phyloP scores from a whole-genome alignment of 495 filamentous ascomycete species.

The Aspergillus wentii region DNA sequence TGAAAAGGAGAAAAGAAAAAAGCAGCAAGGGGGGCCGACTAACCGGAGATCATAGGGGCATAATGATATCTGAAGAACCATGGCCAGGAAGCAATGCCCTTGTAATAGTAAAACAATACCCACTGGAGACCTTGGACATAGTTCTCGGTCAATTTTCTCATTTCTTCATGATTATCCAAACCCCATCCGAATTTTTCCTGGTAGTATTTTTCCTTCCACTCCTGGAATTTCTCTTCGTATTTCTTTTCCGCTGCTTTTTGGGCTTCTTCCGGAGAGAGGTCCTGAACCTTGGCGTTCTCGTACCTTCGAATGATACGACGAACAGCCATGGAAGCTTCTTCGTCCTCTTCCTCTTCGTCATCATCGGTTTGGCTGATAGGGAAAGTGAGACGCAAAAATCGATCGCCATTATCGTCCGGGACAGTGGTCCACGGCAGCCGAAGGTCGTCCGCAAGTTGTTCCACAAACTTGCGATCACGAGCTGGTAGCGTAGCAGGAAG shows the following conservation, averaged over 20 bases:
- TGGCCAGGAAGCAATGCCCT: slow-evolving; percentile 94
- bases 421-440: slow-evolving; percentile 78
- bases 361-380: slow-evolving; percentile 53
- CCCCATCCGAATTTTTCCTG: slow-evolving; percentile 84
- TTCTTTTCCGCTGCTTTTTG: slow-evolving; percentile 70
- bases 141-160: slow-evolving; percentile 83
- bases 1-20: too few species aligned
- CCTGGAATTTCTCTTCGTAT: slow-evolving; percentile 80
- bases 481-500: slow-evolving; percentile 72
- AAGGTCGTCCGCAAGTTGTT: slow-evolving; percentile 78
- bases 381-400: slow-evolving; percentile 71
- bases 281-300: slow-evolving; percentile 80
- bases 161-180: slow-evolving; percentile 74
- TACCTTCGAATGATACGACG: slow-evolving; percentile 81
- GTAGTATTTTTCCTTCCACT: slow-evolving; percentile 95
- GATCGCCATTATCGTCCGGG: slow-evolving; percentile 70
- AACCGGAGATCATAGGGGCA: slow-evolving; percentile 90
- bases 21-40: too few species aligned
- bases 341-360: slow-evolving; percentile 68
- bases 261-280: slow-evolving; percentile 72
- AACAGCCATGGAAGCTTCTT: slow-evolving; percentile 79
- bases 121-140: slow-evolving; percentile 98
- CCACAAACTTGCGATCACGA: slow-evolving; percentile 84
- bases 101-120: slow-evolving; percentile 98
- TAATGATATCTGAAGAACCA: slow-evolving; percentile 99